These are phyloP conservation scores for Lepidopterella palustris DNA, from an alignment of 495 filamentous ascomycete species.

Conservation along the genomic window DNA sequence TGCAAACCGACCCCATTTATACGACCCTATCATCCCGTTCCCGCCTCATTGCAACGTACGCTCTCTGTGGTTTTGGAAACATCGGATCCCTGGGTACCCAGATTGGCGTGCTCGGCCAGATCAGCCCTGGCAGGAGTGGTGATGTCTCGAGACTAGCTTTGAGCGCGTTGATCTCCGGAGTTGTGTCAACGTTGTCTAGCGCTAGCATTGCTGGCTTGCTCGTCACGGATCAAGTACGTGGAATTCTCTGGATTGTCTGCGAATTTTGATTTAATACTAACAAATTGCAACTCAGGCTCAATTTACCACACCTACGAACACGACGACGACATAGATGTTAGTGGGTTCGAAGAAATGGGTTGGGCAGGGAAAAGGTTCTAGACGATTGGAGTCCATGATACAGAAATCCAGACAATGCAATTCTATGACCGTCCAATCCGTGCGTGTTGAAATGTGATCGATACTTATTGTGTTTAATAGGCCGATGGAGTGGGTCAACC, in stretches of 20 bases:
- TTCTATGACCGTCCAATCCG: too few relatives aligned
- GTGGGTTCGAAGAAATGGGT: neutral
- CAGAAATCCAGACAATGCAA: neutral
- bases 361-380: neutral
- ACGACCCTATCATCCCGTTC: constrained; percentile 58
- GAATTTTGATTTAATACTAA: neutral
- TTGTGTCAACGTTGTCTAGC: constrained; percentile 71
- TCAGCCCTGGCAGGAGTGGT: constrained; percentile 64
- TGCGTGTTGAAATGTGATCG: too few relatives aligned
- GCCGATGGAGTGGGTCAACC: too few relatives aligned
- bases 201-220: constrained; percentile 74
- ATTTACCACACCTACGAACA: neutral
- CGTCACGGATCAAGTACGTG: constrained; percentile 48
- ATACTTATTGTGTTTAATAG: too few relatives aligned
- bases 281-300: neutral
- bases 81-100: constrained; percentile 77
- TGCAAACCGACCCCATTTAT: constrained; percentile 46
- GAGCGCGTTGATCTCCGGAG: constrained; percentile 69
- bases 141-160: constrained; percentile 72
- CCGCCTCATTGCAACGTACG: constrained; percentile 64
- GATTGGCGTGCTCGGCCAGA: constrained; percentile 76
- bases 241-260: neutral
- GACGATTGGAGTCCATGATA: neutral
- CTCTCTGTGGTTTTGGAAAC: constrained; percentile 62
- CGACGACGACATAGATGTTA: neutral